Conservation (phyloP, 2,329 filamentous ascomycete species). For the Claviceps fusiformis region DNA sequence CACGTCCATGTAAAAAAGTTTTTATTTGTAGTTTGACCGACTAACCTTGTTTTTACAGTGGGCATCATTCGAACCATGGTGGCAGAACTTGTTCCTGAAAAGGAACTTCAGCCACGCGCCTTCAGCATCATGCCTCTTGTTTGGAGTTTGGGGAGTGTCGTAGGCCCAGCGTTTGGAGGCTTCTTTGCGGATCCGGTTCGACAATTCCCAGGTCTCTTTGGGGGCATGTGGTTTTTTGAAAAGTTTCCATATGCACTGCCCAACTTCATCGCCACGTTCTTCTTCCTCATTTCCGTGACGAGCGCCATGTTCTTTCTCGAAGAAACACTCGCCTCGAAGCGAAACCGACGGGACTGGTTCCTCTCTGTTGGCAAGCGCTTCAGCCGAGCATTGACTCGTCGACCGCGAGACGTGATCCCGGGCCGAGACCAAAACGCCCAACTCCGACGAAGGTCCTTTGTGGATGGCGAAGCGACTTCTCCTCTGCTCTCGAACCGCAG, state of each 20-base stretch:
- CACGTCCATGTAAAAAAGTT: not conserved
- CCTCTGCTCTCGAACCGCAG: conserved; percentile 33
- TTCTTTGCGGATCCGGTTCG: conserved; percentile 69
- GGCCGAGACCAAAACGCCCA: not conserved
- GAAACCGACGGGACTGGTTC: conserved; percentile 59
- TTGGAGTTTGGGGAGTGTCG: conserved; percentile 77
- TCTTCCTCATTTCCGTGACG: conserved; percentile 67
- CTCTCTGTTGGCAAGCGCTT: conserved; percentile 58
- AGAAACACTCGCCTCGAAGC: conserved; percentile 70
- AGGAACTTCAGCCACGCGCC: conserved; percentile 71
- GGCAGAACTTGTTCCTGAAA: conserved; percentile 81
- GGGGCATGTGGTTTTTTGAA: conserved; percentile 52
- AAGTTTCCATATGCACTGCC: conserved; percentile 73
- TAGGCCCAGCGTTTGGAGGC: conserved; percentile 79
- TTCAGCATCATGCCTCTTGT: conserved; percentile 89
- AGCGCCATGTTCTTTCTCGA: conserved; percentile 68
- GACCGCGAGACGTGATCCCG: not conserved
- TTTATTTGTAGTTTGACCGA: not conserved
- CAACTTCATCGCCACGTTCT: conserved; percentile 60
- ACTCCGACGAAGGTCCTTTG: conserved; percentile 30
- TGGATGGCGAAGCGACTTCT: conserved; percentile 42
- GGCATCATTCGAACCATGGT: conserved; percentile 87
- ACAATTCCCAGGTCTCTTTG: conserved; percentile 60
- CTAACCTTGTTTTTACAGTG: conserved; percentile 29
- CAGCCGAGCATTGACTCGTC: conserved; percentile 23